phyloP scores from a whole-genome alignment of 306 rosid genomes.

The Cucumis cinereus region DNA sequence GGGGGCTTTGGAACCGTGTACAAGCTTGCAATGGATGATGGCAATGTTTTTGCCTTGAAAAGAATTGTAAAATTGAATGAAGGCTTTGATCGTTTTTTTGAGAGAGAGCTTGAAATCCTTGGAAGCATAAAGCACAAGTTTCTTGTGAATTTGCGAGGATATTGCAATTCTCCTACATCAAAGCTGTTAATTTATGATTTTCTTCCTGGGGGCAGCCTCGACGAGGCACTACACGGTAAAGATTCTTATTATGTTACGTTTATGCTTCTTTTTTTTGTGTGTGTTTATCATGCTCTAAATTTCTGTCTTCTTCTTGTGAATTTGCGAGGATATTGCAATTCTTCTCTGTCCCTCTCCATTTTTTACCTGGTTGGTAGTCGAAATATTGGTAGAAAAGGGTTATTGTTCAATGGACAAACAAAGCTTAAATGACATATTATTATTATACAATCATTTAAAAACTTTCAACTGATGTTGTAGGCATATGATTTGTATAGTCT shows the following conservation, averaged over 20 bases:
- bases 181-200: constrained; percentile 90
- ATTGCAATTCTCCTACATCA: constrained; percentile 95
- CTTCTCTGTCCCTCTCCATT: too few relatives aligned
- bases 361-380: not conserved
- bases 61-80: constrained; percentile 82
- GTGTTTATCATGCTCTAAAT: too few relatives aligned
- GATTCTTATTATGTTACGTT: constrained; percentile 17
- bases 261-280: too few relatives aligned
- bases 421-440: not conserved
- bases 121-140: constrained; percentile 95
- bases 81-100: constrained; percentile 91
- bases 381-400: not conserved
- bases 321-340: too few relatives aligned
- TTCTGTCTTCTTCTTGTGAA: too few relatives aligned
- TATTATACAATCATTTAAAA: not conserved
- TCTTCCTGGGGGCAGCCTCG: constrained; percentile 92
- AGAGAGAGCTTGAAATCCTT: constrained; percentile 96
- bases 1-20: constrained; percentile 96
- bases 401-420: not conserved
- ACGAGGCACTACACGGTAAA: constrained; percentile 92
- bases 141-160: constrained; percentile 94
- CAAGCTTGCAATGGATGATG: constrained; percentile 99
- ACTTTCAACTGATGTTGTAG: not conserved
- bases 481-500: not conserved
- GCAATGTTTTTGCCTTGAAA: constrained; percentile 86